Conservation (phyloP, 805 yeast species). For the Myxozyma lipomycoides region DNA sequence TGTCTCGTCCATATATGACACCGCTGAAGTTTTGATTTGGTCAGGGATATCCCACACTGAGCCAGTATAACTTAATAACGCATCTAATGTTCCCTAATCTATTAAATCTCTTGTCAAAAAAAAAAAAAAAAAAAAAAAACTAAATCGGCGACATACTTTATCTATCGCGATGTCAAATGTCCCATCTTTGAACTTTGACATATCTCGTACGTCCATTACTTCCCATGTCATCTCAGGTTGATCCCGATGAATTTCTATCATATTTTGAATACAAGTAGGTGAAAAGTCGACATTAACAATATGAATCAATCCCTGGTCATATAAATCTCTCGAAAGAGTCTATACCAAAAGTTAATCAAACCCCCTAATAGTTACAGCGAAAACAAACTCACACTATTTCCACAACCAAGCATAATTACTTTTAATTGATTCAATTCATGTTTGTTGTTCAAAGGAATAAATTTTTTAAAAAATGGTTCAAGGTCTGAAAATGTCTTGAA, state of each 20-base stretch:
- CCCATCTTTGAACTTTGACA: conserved; percentile 21
- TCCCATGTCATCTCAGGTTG: conserved; percentile 31
- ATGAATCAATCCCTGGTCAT: conserved; percentile 27
- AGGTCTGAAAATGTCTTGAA: conserved; percentile 30
- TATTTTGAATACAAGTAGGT: conserved; percentile 29
- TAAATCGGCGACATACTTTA: conserved; percentile 25
- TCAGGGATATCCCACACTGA: conserved; percentile 33
- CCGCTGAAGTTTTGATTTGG: conserved; percentile 23
- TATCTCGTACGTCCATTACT: conserved; percentile 32
- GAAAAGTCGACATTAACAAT: conserved; percentile 32
- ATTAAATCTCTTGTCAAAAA: background rate
- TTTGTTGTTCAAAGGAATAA: conserved; percentile 17
- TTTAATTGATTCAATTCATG: conserved; percentile 3
- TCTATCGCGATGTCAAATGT: conserved; percentile 32
- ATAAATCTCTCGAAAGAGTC: conserved; percentile 31
- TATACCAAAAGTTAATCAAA: background rate
- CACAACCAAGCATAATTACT: conserved; percentile 33
- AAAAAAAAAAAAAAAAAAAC: too few species aligned
- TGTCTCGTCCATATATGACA: conserved; percentile 30
- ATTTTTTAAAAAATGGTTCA: conserved; percentile 21
- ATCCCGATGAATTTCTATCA: conserved; percentile 18
- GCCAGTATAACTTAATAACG: conserved; percentile 31
- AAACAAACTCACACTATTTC: conserved; percentile 27
- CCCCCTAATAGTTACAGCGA: background rate
- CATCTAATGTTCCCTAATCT: conserved; percentile 31